These are phyloP conservation scores for Hansenula sp. DNA, from an alignment of 1,139 yeast species.

Conservation along the genomic window DNA sequence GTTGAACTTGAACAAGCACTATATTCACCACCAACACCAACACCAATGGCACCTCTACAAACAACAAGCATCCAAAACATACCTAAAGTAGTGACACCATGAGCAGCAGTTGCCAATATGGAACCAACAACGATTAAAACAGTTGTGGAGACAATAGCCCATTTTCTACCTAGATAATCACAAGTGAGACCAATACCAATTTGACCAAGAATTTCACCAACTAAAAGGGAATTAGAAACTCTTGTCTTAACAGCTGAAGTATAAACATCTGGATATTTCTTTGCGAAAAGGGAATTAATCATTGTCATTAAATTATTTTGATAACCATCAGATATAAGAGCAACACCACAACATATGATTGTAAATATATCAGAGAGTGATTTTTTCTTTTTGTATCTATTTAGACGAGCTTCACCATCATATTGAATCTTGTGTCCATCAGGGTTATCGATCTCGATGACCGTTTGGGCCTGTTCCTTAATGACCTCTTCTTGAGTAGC, in stretches of 20 bases:
- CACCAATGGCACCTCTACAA: constrained; percentile 64
- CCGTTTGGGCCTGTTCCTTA: neutral
- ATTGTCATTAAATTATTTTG: constrained; percentile 61
- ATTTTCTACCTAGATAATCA: constrained; percentile 54
- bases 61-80: constrained; percentile 76
- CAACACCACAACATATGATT: constrained; percentile 39
- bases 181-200: constrained; percentile 49
- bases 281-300: constrained; percentile 46
- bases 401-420: constrained; percentile 12
- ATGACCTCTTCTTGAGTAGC: neutral
- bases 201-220: constrained; percentile 59
- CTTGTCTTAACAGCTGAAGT: constrained; percentile 42
- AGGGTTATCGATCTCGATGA: constrained; percentile 1
- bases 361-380: constrained; percentile 20
- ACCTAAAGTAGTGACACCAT: constrained; percentile 44
- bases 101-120: constrained; percentile 52
- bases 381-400: constrained; percentile 15
- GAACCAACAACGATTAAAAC: constrained; percentile 51
- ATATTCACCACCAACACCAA: constrained; percentile 72
- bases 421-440: constrained; percentile 7
- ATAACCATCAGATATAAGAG: constrained; percentile 59
- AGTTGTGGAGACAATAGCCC: constrained; percentile 54
- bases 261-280: constrained; percentile 39
- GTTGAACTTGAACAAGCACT: constrained; percentile 69
- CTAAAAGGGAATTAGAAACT: constrained; percentile 53